phyloP scores from a whole-genome alignment of 2,329 filamentous ascomycete genomes.

The Colletotrichum sp. region DNA sequence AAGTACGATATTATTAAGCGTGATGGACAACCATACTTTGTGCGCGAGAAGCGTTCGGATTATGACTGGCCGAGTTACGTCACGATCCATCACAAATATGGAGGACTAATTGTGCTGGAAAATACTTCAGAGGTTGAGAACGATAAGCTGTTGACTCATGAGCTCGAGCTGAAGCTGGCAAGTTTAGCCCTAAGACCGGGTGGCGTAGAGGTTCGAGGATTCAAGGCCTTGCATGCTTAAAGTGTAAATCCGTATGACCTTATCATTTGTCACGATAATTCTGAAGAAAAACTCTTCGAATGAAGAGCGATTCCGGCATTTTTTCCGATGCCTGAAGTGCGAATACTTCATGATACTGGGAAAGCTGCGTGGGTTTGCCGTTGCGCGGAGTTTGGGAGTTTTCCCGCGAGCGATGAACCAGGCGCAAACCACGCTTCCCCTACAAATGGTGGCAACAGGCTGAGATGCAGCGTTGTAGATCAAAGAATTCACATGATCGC shows the following conservation, averaged over 20 bases:
- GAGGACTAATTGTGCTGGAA: neutral
- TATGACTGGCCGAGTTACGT: neutral
- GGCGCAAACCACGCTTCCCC: fast-evolving
- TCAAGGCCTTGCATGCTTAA: neutral
- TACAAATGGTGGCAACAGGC: neutral
- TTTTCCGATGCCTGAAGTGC: fast-evolving
- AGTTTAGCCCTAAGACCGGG: neutral
- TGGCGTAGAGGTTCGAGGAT: neutral
- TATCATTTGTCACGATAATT: neutral
- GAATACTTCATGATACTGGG: neutral
- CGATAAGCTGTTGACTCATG: neutral
- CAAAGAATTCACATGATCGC: fast-evolving
- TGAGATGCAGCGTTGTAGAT: neutral
- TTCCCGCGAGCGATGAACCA: fast-evolving
- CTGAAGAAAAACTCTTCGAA: neutral
- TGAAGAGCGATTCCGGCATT: fast-evolving
- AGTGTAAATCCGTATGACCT: neutral
- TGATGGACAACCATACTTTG: neutral
- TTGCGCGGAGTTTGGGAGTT: neutral
- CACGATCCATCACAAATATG: neutral
- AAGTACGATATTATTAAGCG: neutral
- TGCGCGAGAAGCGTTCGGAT: neutral
- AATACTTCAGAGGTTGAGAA: neutral
- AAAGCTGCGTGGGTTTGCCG: fast-evolving
- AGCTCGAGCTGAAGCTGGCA: neutral